These are phyloP conservation scores for Thymus mandschuricus DNA, from an alignment of 257 asterid genomes.

Conservation along the genomic window DNA sequence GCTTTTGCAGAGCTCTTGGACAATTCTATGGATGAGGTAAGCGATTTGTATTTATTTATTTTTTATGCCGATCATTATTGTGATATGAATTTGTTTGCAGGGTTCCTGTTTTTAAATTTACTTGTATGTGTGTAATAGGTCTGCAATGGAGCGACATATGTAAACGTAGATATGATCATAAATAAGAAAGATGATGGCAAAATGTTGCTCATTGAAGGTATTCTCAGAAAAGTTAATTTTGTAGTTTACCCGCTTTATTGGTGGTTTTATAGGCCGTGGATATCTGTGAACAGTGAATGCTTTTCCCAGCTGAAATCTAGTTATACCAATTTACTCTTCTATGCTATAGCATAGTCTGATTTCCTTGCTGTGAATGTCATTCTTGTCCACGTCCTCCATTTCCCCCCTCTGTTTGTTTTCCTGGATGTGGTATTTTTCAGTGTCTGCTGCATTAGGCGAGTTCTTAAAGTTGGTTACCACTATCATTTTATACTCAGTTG, in stretches of 20 bases:
- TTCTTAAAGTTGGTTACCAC: no score
- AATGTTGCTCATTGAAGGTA: conserved; percentile 94
- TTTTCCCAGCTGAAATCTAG: conserved; percentile 23
- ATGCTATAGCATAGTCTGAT: not conserved
- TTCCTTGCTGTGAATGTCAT: not conserved
- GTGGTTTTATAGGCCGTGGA: not conserved
- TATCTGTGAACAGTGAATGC: not conserved
- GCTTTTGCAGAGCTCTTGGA: conserved; percentile 98
- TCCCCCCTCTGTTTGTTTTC: no score
- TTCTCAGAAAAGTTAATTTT: conserved; percentile 8
- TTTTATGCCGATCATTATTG: not conserved
- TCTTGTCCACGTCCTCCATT: not conserved
- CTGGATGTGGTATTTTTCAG: no score
- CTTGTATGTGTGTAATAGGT: conserved; percentile 48
- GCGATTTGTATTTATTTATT: conserved; percentile 21
- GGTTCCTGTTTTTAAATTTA: conserved; percentile 24
- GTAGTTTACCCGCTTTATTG: not conserved
- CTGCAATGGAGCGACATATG: conserved; percentile 85
- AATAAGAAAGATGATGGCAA: conserved; percentile 81
- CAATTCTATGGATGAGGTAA: conserved; percentile 91
- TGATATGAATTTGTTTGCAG: conserved; percentile 20
- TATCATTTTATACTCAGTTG: conserved; percentile 7
- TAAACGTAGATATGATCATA: conserved; percentile 69
- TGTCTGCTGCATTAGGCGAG: no score
- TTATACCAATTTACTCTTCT: not conserved